Evolutionary conservation across 192 early-diverging fungal genomes (phyloP).

Genomic region (Rhizophagus clarus): DNA sequence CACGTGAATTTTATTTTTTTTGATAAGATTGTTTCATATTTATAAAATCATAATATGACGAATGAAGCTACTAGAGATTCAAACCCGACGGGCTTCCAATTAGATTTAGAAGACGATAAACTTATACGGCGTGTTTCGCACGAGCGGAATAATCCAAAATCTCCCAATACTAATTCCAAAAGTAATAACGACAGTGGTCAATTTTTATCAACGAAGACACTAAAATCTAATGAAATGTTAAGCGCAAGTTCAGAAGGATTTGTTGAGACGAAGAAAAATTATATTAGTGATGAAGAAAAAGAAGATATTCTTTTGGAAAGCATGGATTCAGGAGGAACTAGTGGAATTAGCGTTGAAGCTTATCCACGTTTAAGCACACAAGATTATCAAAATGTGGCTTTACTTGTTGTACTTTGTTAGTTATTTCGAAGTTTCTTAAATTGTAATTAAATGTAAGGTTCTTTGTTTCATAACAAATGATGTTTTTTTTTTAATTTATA

Average conservation of each 20-base stretch:
- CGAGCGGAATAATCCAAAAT: background rate
- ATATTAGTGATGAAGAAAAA: background rate
- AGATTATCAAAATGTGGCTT: conserved; percentile 48
- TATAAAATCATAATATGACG: background rate
- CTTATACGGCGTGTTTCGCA: background rate
- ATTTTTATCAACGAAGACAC: background rate
- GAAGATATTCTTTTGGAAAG: conserved; percentile 33
- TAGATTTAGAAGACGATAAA: background rate
- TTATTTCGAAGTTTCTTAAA: background rate
- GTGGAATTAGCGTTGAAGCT: conserved; percentile 9
- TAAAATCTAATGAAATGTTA: background rate
- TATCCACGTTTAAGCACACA: conserved; percentile 12
- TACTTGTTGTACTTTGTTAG: conserved; percentile 61
- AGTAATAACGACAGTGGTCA: background rate
- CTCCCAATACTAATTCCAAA: background rate
- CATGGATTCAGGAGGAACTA: background rate
- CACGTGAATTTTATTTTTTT: background rate
- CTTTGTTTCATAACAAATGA: conserved; percentile 10
- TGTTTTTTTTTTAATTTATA: conserved; percentile 11
- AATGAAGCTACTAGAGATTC: background rate
- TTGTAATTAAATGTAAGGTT: background rate
- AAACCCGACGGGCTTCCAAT: background rate
- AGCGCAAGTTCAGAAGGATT: background rate
- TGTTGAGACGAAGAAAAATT: background rate
- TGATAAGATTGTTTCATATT: background rate